Conservation (phyloP, 768 basidiomycete species). For the Mycena leptocephala region DNA sequence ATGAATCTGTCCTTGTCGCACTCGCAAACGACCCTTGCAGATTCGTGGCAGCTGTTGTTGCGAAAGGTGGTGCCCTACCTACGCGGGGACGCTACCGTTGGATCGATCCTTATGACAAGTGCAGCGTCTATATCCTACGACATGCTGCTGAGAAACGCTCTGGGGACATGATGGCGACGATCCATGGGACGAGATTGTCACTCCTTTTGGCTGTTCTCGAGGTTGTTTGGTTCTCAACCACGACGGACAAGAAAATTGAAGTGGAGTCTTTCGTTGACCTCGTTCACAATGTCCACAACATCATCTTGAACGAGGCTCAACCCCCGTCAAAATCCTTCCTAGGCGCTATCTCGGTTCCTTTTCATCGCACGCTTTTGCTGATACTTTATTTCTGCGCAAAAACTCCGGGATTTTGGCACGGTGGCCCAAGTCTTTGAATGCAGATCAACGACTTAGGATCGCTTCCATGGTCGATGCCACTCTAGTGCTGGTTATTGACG, state of each 20-base stretch:
- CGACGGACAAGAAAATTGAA: slow-evolving; percentile 68
- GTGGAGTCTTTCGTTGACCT: slow-evolving; percentile 75
- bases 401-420: slow-evolving; percentile 70
- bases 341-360: slow-evolving; percentile 72
- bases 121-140: slow-evolving; percentile 77
- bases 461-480: slow-evolving; percentile 74
- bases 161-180: slow-evolving; percentile 89
- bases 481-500: slow-evolving; percentile 79
- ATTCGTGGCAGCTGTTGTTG: slow-evolving; percentile 85
- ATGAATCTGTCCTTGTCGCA: slow-evolving; percentile 91
- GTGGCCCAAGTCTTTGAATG: slow-evolving; percentile 66
- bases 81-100: slow-evolving; percentile 70
- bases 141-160: slow-evolving; percentile 79
- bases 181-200: slow-evolving; percentile 83
- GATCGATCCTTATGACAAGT: slow-evolving; percentile 70
- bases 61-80: slow-evolving; percentile 76
- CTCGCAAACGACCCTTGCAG: slow-evolving; percentile 80
- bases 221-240: slow-evolving; percentile 80
- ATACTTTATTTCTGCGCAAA: slow-evolving; percentile 83
- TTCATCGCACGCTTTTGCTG: slow-evolving; percentile 87
- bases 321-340: slow-evolving; percentile 83
- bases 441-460: slow-evolving; percentile 75
- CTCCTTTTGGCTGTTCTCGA: slow-evolving; percentile 87
- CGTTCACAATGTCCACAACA: slow-evolving; percentile 71
- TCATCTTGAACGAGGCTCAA: slow-evolving; percentile 84